A percentile compares a stretch with the other conserved stretches of the same genome.
Conservation (phyloP, 306 rosid genomes). For the Fragaria nilgerrensis region DNA sequence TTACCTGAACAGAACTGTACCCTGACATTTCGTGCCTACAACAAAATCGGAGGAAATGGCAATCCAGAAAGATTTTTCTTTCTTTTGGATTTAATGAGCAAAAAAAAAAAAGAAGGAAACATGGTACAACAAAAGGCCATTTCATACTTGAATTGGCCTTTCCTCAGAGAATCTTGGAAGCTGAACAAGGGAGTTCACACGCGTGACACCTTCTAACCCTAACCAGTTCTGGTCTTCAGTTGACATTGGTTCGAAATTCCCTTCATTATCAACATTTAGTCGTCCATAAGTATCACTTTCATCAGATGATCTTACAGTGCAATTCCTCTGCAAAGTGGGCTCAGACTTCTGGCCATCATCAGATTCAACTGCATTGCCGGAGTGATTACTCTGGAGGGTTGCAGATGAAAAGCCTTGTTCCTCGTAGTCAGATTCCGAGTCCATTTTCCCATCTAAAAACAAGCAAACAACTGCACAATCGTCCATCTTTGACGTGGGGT, state of each 20-base stretch:
- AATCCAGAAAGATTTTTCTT: conserved; percentile 30
- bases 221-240: conserved; percentile 93
- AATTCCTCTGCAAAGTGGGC: conserved; percentile 77
- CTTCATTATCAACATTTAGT: conserved; percentile 42
- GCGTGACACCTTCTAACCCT: conserved; percentile 96
- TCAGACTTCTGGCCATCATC: conserved; percentile 81
- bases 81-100: conserved; percentile 33
- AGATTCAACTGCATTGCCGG: conserved; percentile 75
- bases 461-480: conserved; percentile 95
- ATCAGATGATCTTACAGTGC: conserved; percentile 78
- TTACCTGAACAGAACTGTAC: neutral
- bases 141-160: conserved; percentile 42
- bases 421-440: conserved; percentile 83
- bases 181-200: conserved; percentile 93
- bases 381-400: conserved; percentile 80
- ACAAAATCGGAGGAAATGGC: conserved; percentile 12
- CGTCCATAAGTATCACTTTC: conserved; percentile 53
- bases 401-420: conserved; percentile 91
- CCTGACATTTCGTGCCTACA: conserved; percentile 2
- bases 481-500: conserved; percentile 96
- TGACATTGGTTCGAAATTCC: conserved; percentile 38
- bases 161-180: conserved; percentile 93
- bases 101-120: conserved; percentile 15
- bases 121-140: conserved; percentile 32
- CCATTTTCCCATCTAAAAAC: conserved; percentile 92